phyloP scores from a whole-genome alignment of 345 rosid species.

The Lepidium aucheri region DNA sequence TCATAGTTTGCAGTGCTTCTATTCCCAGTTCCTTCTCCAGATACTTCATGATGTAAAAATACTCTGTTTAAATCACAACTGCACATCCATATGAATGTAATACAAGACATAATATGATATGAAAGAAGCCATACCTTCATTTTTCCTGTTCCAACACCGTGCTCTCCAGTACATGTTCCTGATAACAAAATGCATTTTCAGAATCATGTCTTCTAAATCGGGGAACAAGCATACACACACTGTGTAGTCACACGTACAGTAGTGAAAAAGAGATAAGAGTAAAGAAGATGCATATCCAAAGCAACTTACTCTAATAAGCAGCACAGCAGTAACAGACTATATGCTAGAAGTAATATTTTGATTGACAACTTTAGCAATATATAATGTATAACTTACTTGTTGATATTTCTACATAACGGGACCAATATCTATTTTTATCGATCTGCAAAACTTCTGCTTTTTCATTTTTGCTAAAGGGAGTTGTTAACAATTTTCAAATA shows the following conservation, averaged over 20 bases:
- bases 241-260: background rate
- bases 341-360: background rate
- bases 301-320: background rate
- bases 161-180: slow-evolving; percentile 98
- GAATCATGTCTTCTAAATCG: background rate
- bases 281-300: background rate
- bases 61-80: background rate
- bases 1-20: slow-evolving; percentile 80
- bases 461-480: background rate
- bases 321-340: background rate
- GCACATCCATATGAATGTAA: background rate
- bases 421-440: background rate
- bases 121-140: slow-evolving; percentile 44
- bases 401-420: background rate
- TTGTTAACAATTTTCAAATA: background rate
- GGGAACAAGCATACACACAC: background rate
- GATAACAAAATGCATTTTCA: slow-evolving; percentile 12
- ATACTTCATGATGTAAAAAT: slow-evolving; percentile 35
- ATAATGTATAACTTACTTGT: background rate
- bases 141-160: slow-evolving; percentile 93
- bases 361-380: background rate
- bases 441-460: background rate
- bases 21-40: slow-evolving; percentile 83
- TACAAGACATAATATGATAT: background rate
- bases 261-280: background rate